Percentiles rank a stretch among this genome's conserved stretches.
These are phyloP conservation scores for Arctostaphylos glauca DNA, from an alignment of 148 eudicot species.

Conservation along the genomic window DNA sequence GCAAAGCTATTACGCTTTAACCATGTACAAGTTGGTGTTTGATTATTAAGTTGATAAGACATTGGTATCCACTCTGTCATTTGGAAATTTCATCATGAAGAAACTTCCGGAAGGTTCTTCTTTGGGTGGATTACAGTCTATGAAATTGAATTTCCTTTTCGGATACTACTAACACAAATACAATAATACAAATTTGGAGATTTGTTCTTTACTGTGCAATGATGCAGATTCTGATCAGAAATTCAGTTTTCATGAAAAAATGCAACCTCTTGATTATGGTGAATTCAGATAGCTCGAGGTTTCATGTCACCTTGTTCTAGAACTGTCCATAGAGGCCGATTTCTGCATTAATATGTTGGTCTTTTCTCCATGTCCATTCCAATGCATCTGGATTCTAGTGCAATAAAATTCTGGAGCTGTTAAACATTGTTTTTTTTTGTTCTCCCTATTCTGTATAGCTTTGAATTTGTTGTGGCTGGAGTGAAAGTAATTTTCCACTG, in stretches of 20 bases:
- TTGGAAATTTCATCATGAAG: neutral
- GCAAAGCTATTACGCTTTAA: neutral
- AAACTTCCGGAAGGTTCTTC: constrained; percentile 2
- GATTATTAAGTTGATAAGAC: neutral
- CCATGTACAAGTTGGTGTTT: neutral
- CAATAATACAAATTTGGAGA: neutral
- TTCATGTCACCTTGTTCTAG: neutral
- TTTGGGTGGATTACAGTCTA: neutral
- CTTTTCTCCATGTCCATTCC: neutral
- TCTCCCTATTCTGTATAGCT: neutral
- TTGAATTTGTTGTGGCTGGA: neutral
- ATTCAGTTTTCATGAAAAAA: neutral
- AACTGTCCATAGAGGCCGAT: neutral
- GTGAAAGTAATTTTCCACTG: neutral
- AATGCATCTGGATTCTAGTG: neutral
- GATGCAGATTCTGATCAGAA: neutral
- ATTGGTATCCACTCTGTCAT: neutral
- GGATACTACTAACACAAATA: neutral
- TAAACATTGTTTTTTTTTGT: neutral
- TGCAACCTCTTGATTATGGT: neutral
- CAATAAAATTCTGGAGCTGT: neutral
- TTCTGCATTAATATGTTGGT: neutral
- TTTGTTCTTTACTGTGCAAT: neutral
- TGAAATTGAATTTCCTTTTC: neutral
- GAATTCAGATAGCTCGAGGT: neutral